phyloP scores from a whole-genome alignment of 2,329 filamentous ascomycete species.

The Penicillium occitanis region DNA sequence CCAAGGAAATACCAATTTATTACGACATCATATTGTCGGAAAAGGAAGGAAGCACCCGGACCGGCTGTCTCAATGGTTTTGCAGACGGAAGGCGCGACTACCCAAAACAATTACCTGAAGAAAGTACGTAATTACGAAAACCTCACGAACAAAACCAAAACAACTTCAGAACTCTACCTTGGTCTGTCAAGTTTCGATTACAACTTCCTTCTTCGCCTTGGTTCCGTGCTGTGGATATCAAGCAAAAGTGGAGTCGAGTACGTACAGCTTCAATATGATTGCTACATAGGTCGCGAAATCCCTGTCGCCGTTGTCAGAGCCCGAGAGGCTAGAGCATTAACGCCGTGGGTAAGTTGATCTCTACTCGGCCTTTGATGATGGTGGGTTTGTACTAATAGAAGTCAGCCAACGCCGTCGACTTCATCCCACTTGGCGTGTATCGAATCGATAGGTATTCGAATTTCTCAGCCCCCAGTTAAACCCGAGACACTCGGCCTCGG shows the following conservation, averaged over 20 bases:
- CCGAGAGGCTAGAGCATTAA: neutral
- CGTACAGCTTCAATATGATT: neutral
- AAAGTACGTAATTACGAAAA: constrained; percentile 3
- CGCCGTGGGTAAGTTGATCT: neutral
- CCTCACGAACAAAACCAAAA: neutral
- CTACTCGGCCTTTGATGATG: neutral
- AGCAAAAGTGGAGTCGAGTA: constrained; percentile 1
- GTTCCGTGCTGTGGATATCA: constrained; percentile 1
- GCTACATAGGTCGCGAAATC: neutral
- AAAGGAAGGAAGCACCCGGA: constrained; percentile 8
- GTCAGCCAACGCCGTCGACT: neutral
- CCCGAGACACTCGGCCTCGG: constrained; percentile 1
- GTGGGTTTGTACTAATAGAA: neutral
- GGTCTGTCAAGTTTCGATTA: constrained; percentile 1
- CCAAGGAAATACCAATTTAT: neutral
- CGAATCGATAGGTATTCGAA: neutral
- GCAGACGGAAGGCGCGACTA: neutral
- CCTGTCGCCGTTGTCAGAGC: neutral
- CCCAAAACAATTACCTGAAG: neutral
- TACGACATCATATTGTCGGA: constrained; percentile 1
- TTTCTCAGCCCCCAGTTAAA: neutral
- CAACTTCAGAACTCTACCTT: neutral
- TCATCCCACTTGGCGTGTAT: neutral
- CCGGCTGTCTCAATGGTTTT: neutral
- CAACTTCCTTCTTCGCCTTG: constrained; percentile 5